These are phyloP conservation scores for Saksenaea vasiformis DNA, from an alignment of 371 early-diverging fungal species.

Conservation along the genomic window DNA sequence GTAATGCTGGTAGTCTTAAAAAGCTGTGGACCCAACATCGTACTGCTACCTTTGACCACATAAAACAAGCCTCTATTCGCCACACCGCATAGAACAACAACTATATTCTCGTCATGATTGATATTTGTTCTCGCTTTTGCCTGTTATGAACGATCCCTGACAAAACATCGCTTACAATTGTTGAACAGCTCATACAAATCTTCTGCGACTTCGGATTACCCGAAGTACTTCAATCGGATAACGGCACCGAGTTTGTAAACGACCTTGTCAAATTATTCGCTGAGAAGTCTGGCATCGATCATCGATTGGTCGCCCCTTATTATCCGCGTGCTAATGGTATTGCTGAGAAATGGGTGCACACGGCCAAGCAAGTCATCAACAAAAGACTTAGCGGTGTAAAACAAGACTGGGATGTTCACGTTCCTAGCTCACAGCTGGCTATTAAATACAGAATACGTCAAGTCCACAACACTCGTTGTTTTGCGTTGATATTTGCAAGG, in stretches of 20 bases:
- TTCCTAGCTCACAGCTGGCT: slow-evolving; percentile 23
- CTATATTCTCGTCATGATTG: no score
- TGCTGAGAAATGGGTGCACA: slow-evolving; percentile 23
- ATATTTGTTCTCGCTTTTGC: slow-evolving; percentile 20
- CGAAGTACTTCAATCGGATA: slow-evolving; percentile 19
- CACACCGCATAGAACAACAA: slow-evolving; percentile 10
- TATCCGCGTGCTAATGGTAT: slow-evolving; percentile 27
- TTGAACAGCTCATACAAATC: slow-evolving; percentile 6
- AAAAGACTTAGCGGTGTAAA: slow-evolving; percentile 12
- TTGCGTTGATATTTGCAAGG: slow-evolving; percentile 19
- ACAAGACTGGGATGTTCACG: slow-evolving; percentile 22
- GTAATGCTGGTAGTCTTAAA: slow-evolving; percentile 7
- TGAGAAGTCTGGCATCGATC: slow-evolving; percentile 18
- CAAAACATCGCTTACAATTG: slow-evolving; percentile 18
- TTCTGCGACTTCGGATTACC: slow-evolving; percentile 29
- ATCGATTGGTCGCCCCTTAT: slow-evolving; percentile 19
- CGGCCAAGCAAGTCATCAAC: slow-evolving; percentile 5
- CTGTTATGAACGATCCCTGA: slow-evolving; percentile 18
- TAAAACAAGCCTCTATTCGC: slow-evolving; percentile 14
- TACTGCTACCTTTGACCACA: slow-evolving; percentile 6
- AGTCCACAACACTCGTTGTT: slow-evolving; percentile 7
- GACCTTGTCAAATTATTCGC: slow-evolving; percentile 21
- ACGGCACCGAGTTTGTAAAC: no score
- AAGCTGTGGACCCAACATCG: slow-evolving; percentile 13
- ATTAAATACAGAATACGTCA: neutral